Conservation (phyloP, 2,329 filamentous ascomycete genomes). For the Leptographium flavum region DNA sequence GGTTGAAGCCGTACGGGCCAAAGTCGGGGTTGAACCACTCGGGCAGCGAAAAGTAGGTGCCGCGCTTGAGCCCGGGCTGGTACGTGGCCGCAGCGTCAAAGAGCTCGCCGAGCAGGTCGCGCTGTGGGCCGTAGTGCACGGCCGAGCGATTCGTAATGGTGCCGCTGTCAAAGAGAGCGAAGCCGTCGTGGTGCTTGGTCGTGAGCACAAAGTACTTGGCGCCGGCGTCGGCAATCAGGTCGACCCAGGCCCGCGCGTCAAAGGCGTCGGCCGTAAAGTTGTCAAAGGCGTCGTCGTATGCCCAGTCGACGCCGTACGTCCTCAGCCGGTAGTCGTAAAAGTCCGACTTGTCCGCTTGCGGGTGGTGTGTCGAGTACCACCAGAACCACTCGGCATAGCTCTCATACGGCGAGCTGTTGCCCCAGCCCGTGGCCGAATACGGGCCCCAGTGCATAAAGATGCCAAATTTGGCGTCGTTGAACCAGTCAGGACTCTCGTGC, state of each 20-base stretch:
- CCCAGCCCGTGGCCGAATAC: slow-evolving; percentile 42
- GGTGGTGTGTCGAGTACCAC: slow-evolving; percentile 24
- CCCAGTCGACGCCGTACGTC: slow-evolving; percentile 9
- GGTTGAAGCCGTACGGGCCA: slow-evolving; percentile 26
- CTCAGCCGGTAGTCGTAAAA: slow-evolving; percentile 11
- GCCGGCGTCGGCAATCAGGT: slow-evolving; percentile 22
- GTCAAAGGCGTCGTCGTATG: slow-evolving; percentile 21
- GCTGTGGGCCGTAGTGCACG: slow-evolving; percentile 24
- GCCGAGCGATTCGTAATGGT: slow-evolving; percentile 24
- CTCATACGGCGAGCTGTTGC: slow-evolving; percentile 25
- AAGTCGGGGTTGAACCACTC: slow-evolving; percentile 36
- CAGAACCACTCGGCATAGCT: slow-evolving; percentile 33
- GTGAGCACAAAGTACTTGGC: slow-evolving; percentile 31
- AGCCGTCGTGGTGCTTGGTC: slow-evolving; percentile 33
- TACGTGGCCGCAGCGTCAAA: slow-evolving; percentile 26
- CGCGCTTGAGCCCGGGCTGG: slow-evolving; percentile 27
- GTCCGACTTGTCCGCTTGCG: slow-evolving; percentile 6
- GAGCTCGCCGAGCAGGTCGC: slow-evolving; percentile 26
- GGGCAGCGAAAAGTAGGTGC: slow-evolving; percentile 32
- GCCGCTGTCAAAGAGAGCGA: slow-evolving; percentile 25
- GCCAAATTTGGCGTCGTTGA: slow-evolving; percentile 38
- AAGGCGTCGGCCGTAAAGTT: slow-evolving; percentile 10
- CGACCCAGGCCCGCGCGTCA: slow-evolving; percentile 17
- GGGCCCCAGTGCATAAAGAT: slow-evolving; percentile 48
- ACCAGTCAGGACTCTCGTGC: slow-evolving; percentile 36